Evolutionary conservation across 2,329 filamentous ascomycete genomes (phyloP), one percentile per base, ranked within the genome.

Genomic region (Aureobasidium sp.): DNA sequence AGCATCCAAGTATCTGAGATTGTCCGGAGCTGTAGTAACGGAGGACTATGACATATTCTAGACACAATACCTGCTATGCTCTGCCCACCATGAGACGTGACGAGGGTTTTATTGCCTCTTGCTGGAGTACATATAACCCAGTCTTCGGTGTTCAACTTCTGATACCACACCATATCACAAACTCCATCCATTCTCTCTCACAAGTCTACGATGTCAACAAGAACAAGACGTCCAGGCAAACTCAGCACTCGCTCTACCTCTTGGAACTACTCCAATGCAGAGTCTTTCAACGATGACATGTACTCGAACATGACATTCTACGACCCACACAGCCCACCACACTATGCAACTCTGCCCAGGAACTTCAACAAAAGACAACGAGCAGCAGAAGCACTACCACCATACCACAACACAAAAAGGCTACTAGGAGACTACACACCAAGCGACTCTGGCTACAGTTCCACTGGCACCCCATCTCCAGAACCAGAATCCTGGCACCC

Each of bases 261-360:
- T 10, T 59, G 54, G 54, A 59, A 59, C 42, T 59, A 59, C 25
- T 59, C 54, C 1, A 59, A 59, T 44, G 54, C 54, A 37, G 54
- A 59, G 6, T 37, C 54, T 1, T 59, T 59, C 25, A 37, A 21
- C 37, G 54, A 59, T 9, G 54, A 59, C 16, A 50, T 59, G 25
- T 59, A 47, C 25, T 36, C 57, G 5, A 42, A 41, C 27, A 59
- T 59, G 44, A 49, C 44, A 7, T 59, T 50, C 10, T 49, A 59
- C 45, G 34, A 59, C 27, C 42, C 34, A 41, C 25, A 15, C 11
- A 16, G 27, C 30, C 30, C n/a, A 9, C 29, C 3, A 25, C 34
- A 39, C 37, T 57, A 57, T n/a, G 53, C 53, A 34, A 57, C 53
- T 29, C 30, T 57, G 5, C 53, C 53, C 11, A 44, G 41, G 13